Evolutionary conservation across 208 protist genomes (phyloP), one percentile per base, ranked within the genome.

Genomic region (Trypanosoma platydactyli): DNA sequence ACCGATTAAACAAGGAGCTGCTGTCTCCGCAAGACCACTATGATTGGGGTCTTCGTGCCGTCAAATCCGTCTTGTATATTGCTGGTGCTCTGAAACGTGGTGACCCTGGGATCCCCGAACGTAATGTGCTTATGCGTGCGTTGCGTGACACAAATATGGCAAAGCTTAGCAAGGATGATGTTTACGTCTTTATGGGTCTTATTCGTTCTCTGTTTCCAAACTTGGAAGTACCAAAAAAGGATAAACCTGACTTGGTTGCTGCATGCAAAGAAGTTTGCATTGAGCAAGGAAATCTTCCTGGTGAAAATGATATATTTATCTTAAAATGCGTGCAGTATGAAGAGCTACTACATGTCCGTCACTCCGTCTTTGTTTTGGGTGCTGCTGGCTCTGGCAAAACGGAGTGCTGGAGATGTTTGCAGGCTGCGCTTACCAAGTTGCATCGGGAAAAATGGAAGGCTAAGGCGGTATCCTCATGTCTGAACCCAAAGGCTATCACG

Each of bases 401-500:
- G 13, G 79, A 98, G 82, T 96, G 95, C 72, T 99, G 97, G 97
- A 91, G 89, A 40, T 97, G 94, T 51, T 84, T 99, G 27, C 88
- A 97, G 54, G 83, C 85, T 15, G 95, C 97, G 13, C 86, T 98
- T 59, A 94, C 91, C 30, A 82, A 92, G 61, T 73, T 97, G 41
- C 88, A 94, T 71, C 80, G 89, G 62, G 88, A 96, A 63, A 83
- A 90, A 67, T 96, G 91, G 91, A 97, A 95, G 61, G 94, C 97
- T 41, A 93, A 94, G 75, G 93, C 94, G 18, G 80, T 92, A 27
- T 80, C 82, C 9, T 92, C 92, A 24, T 93, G 92, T 53, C 77
- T 99, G 41, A 99, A 99, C 79, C 98, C 98, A 41, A 99, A 99
- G 87, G 94, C 98, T n/a, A 97, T 99, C 46, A 97, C 95, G 1